Evolutionary conservation across 192 early-diverging fungal species (phyloP), one percentile per base, ranked within the genome.

Genomic region (Mortierella antarctica): DNA sequence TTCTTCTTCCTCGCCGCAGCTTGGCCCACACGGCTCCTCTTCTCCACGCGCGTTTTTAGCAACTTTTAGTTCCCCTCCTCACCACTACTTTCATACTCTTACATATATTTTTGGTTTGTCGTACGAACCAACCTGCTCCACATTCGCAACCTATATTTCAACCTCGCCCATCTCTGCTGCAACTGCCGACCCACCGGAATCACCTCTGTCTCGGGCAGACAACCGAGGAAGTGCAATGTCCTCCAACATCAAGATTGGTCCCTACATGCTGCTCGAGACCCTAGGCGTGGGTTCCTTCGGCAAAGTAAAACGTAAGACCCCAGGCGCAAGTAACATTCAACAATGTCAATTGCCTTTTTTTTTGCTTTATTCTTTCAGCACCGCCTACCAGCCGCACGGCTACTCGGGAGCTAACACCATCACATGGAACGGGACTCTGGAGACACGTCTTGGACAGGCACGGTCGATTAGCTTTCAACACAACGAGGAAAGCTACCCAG

Each of bases 221-320:
- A 4, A 58, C 39, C 8, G 31, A 48, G 23, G 45, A 17, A 8
- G 17, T 15, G 46, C 18, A 48, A 84, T 84, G 83, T 63, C 83
- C 41, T 84, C 83, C 56, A 84, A 84, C 56, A 84, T 84, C 50
- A 84, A 77, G 70, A 94, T 95, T 74, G 98, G 98, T 4, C 96
- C 96, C 82, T 99, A 99, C 73, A 95, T 94, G 55, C 88, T 98
- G 42, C 86, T 98, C 53, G 93, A 96, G 76, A 98, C 97, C n/a
- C 91, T 99, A 21, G 98, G 98, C 58, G 92, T 94, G 23, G 98
- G 98, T 12, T 96, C 95, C 9, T 99, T 99, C 88, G 98, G 96
- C 59, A 99, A 99, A 89, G 98, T 99, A 50, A 99, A 98, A 85
- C 88, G 97, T 98, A 92, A 85, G 87, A 12, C 9, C 55, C 44